phyloP scores from a whole-genome alignment of 2,329 filamentous ascomycete genomes.

The Talaromyces islandicus region DNA sequence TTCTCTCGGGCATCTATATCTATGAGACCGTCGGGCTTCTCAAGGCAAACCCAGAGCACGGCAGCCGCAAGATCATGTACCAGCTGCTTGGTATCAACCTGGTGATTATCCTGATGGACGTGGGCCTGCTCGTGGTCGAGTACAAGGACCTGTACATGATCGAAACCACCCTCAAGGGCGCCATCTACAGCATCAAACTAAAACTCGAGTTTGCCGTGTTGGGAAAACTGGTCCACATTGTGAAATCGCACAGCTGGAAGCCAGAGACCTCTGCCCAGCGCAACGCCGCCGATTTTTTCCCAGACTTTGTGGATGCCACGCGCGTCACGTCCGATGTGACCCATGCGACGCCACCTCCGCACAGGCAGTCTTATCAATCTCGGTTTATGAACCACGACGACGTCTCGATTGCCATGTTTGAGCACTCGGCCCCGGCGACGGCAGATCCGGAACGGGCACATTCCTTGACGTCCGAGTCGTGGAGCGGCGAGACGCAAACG shows the following conservation, averaged over 20 bases:
- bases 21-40: slow-evolving; percentile 49
- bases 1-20: slow-evolving; percentile 51
- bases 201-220: slow-evolving; percentile 47
- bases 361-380: slow-evolving; percentile 14
- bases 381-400: slow-evolving; percentile 31
- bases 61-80: slow-evolving; percentile 42
- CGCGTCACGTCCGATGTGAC: slow-evolving; percentile 39
- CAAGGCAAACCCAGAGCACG: slow-evolving; percentile 36
- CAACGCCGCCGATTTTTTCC: slow-evolving; percentile 21
- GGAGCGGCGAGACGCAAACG: slow-evolving; percentile 24
- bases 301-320: slow-evolving; percentile 41
- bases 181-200: slow-evolving; percentile 44
- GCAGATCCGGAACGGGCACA: slow-evolving; percentile 11
- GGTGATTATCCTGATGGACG: slow-evolving; percentile 42
- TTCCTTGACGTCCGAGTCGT: slow-evolving; percentile 23
- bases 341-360: slow-evolving; percentile 23
- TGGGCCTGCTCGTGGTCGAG: slow-evolving; percentile 38
- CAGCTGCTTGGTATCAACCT: slow-evolving; percentile 46
- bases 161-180: slow-evolving; percentile 43
- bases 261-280: slow-evolving; percentile 24
- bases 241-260: slow-evolving; percentile 34
- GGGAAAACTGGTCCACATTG: slow-evolving; percentile 39
- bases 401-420: slow-evolving; percentile 34
- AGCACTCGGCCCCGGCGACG: slow-evolving; percentile 19
- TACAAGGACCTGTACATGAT: slow-evolving; percentile 41